Percentiles rank a stretch among this genome's conserved stretches.
phyloP scores from a whole-genome alignment of 768 basidiomycete genomes.

The Naematelia aurantialba region DNA sequence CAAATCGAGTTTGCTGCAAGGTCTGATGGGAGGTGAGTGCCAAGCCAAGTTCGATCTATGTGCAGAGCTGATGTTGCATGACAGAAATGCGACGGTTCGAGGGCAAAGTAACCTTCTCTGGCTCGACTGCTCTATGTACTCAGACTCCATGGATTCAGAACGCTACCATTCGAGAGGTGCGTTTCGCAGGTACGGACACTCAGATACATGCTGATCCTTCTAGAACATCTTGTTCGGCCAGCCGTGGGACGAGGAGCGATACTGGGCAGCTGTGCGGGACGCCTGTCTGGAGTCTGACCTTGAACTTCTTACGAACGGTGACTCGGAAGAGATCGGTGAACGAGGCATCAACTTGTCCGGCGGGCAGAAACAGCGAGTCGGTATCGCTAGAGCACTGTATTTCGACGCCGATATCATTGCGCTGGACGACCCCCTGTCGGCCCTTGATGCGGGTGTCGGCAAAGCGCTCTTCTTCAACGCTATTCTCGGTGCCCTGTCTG shows the following conservation, averaged over 20 bases:
- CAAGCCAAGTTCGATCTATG: conserved; percentile 1
- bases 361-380: conserved; percentile 71
- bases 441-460: conserved; percentile 88
- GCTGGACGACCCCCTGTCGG: conserved; percentile 77
- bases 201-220: neutral
- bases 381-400: conserved; percentile 83
- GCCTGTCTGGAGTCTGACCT: conserved; percentile 77
- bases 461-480: conserved; percentile 82
- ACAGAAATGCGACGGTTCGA: conserved; percentile 69
- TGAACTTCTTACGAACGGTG: conserved; percentile 69
- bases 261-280: conserved; percentile 74
- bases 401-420: conserved; percentile 80
- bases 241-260: conserved; percentile 72
- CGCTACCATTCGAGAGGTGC: conserved; percentile 69
- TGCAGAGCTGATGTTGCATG: neutral
- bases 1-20: conserved; percentile 47
- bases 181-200: neutral
- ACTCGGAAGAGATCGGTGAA: conserved; percentile 80
- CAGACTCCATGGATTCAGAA: conserved; percentile 87
- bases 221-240: conserved; percentile 79
- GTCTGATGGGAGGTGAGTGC: conserved; percentile 39
- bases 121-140: conserved; percentile 72
- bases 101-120: conserved; percentile 69
- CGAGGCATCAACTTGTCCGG: conserved; percentile 85
- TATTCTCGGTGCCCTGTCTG: conserved; percentile 60